Evolutionary conservation across 345 rosid genomes (phyloP).

Genomic region (Firmiana major): DNA sequence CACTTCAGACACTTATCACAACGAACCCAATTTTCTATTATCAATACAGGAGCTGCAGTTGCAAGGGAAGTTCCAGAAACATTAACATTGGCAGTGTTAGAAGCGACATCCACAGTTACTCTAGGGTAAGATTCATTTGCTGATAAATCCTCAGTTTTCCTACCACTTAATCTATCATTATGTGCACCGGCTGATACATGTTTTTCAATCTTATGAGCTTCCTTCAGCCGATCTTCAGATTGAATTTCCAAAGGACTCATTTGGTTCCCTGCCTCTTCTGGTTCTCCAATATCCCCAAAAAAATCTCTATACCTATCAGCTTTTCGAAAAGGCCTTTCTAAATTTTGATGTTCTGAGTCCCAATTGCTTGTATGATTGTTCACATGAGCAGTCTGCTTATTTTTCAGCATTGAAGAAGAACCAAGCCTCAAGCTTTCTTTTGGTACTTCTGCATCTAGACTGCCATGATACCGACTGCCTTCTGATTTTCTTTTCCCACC

Average conservation of each 20-base stretch:
- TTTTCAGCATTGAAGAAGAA: slow-evolving; percentile 41
- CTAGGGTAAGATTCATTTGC: slow-evolving; percentile 32
- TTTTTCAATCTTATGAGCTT: slow-evolving; percentile 36
- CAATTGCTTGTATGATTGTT: slow-evolving; percentile 34
- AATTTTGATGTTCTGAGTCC: slow-evolving; percentile 42
- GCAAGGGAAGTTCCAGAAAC: slow-evolving; percentile 42
- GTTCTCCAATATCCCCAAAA: slow-evolving; percentile 64
- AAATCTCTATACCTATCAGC: slow-evolving; percentile 63
- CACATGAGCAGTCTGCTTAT: slow-evolving; percentile 36
- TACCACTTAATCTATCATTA: slow-evolving; percentile 43
- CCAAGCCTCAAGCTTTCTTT: slow-evolving; percentile 39
- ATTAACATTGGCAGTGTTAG: slow-evolving; percentile 30
- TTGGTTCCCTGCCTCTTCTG: slow-evolving; percentile 57
- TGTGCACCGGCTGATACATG: slow-evolving; percentile 26
- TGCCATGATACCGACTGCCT: slow-evolving; percentile 36
- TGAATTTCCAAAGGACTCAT: slow-evolving; percentile 30
- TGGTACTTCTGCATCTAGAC: slow-evolving; percentile 29
- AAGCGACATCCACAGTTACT: slow-evolving; percentile 25
- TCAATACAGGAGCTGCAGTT: slow-evolving; percentile 42
- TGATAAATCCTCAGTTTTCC: slow-evolving; percentile 29
- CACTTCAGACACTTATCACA: slow-evolving; percentile 89
- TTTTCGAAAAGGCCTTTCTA: slow-evolving; percentile 39
- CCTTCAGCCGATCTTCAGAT: slow-evolving; percentile 35
- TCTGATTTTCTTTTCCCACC: slow-evolving; percentile 49
- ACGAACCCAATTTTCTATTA: slow-evolving; percentile 75